Base-by-base conservation (phyloP, 805 yeast species). In the Torulaspora microellipsoides region DNA sequence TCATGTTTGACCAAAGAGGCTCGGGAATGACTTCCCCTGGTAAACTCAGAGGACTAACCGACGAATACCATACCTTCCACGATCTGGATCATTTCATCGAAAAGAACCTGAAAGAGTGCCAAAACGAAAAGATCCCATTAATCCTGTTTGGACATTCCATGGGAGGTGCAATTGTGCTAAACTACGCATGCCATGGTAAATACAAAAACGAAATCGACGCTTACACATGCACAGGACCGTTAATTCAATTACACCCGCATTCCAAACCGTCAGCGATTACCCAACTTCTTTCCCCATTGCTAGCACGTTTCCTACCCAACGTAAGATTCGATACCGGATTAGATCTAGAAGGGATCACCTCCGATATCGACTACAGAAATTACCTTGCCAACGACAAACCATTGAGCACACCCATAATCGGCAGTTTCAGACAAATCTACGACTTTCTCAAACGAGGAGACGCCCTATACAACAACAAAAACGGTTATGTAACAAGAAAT, bases 161-260 rank as follows among this genome's bases (percentile, higher is more conserved):
- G 90, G 95, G 95, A 39, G 91, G 91, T 15, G 90, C 83, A 0
- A 78, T 85, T 39, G 68, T 67, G 0, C 65, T 85, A 45, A 81
- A 80, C 60, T 84, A 85, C 58, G 79, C 77, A 3, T 70, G 77
- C 30, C 56, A 59, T 27, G 90, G 90, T 2, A 73, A 68, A 46
- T 64, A 71, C 54, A 69, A 64, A 35, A 70, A 73, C 23, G 53
- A 69, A 14, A 46, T 85, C 20, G 64, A 67, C 28, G 78, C 77
- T 0, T 70, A 76, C 34, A 62, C 73, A 31, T 73, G 69, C 0
- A 66, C 74, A 28, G 88, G 80, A 1, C 95, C 95, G 1, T 70
- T 81, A 48, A 68, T 85, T 31, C 45, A 58, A 8, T 61, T 82
- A 42, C 81, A 81, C 56, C 81, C 84, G 11, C 69, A 73, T 15